Evolutionary conservation across 202 grass and related monocot species (phyloP), one percentile per base, ranked within the genome.

Genomic region (Carex arenaria): DNA sequence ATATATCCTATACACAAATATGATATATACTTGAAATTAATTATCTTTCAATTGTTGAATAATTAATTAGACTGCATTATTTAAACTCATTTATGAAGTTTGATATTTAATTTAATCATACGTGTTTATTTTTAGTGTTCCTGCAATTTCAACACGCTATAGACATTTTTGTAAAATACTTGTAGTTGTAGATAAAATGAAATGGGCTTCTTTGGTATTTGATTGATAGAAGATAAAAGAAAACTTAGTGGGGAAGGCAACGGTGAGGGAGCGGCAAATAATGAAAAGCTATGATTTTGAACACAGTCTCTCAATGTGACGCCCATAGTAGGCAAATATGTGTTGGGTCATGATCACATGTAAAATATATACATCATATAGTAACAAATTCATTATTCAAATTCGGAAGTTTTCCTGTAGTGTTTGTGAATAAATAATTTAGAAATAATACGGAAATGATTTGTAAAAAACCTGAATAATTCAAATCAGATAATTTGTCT

Each of bases 181-280:
- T 38, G 30, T 54, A 30, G 20, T 38, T 38, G 30, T 54, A 30
- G 20, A 12, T 52, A 23, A 73, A 76, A 8, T 3, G 43, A 55
- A 76, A 76, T 7, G 7, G n/a, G 13, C 7, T 34, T 20, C 28
- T 75, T 54, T 75, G 10, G 51, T 32, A 77, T 18, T 18, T 77
- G 51, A 57, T 80, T 42, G 78, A 61, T 64, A 67, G 40, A 49
- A 82, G 49, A 30, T 4, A 51, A 67, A 67, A 67, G 38, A 54
- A 67, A 28, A 10, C 80, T 82, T 82, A 67, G 43, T 45, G 47
- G 80, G 62, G 42, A 82, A 82, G 80, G 17, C 15, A 64, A 47
- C 57, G 43, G 13, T 64, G 34, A 54, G 62, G 42, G 79, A 67
- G 62, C 64, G 40, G 61, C 61, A 31, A 80, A 80, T 57, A 31